phyloP scores from a whole-genome alignment of 2,329 filamentous ascomycete genomes.

The Penicillium italicum region DNA sequence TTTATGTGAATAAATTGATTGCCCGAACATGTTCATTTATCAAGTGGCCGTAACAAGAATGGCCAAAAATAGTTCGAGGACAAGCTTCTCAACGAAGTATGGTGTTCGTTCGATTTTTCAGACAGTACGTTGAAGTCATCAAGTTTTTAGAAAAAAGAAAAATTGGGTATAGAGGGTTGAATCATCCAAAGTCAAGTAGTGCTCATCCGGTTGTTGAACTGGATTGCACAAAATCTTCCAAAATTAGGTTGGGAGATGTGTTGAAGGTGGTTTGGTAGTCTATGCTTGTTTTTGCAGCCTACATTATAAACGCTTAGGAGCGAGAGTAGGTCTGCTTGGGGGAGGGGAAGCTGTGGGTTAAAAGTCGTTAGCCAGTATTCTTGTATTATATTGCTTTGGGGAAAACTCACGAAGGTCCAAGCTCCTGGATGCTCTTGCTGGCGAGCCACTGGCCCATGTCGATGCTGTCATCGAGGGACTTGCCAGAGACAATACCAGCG shows the following conservation, averaged over 20 bases:
- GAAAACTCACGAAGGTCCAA: conserved; percentile 83
- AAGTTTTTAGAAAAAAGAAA: conserved; percentile 23
- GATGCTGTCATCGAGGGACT: conserved; percentile 71
- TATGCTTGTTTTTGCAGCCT: conserved; percentile 14
- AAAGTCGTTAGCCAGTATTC: conserved; percentile 18
- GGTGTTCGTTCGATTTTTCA: conserved; percentile 5
- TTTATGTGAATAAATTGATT: neutral
- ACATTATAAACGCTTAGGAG: conserved; percentile 20
- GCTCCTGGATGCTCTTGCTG: conserved; percentile 86
- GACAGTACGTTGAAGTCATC: conserved; percentile 29
- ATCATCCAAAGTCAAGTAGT: conserved; percentile 32
- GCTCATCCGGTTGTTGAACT: conserved; percentile 15
- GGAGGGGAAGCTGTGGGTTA: conserved; percentile 64
- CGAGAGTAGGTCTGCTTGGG: conserved; percentile 71
- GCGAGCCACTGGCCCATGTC: conserved; percentile 98
- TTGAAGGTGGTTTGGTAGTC: conserved; percentile 23
- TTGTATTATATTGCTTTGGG: neutral
- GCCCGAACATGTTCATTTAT: conserved; percentile 17
- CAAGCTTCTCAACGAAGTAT: neutral
- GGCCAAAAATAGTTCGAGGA: conserved; percentile 4
- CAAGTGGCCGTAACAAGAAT: neutral
- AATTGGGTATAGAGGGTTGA: conserved; percentile 44
- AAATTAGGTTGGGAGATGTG: conserved; percentile 15
- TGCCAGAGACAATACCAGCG: conserved; percentile 82
- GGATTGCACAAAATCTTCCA: conserved; percentile 18